Conservation (phyloP, 176 grass and related monocot species). For the Oryza rufipogon region DNA sequence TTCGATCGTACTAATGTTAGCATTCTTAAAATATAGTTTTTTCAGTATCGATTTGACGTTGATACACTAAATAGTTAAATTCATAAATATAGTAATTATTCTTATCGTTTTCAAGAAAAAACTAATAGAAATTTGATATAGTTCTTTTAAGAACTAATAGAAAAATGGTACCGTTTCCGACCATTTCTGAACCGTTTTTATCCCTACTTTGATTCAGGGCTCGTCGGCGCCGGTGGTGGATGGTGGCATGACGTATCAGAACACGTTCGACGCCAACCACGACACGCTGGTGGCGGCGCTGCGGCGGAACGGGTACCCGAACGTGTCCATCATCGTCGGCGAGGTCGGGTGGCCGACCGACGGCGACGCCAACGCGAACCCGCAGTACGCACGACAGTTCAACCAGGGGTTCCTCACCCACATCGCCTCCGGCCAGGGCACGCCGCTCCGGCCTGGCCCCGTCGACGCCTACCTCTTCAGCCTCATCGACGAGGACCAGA, state of each 20-base stretch:
- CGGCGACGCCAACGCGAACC: conserved; percentile 66
- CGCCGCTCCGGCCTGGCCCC: conserved; percentile 67
- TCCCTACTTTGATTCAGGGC: conserved; percentile 31
- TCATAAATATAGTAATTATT: no score
- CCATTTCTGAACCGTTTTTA: no score
- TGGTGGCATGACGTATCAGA: conserved; percentile 63
- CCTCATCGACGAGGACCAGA: conserved; percentile 82
- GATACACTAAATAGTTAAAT: no score
- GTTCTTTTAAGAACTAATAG: no score
- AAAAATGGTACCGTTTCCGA: no score
- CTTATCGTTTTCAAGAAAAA: no score
- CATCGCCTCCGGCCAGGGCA: conserved; percentile 56
- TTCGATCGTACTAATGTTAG: no score
- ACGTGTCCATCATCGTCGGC: conserved; percentile 68
- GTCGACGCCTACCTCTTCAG: conserved; percentile 84
- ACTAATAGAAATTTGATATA: no score
- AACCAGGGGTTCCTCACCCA: conserved; percentile 75
- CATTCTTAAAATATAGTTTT: no score
- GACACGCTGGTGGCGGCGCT: conserved; percentile 78
- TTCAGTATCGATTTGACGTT: no score
- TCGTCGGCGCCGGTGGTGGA: conserved; percentile 52
- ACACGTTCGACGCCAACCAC: conserved; percentile 87
- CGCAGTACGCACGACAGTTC: conserved; percentile 54
- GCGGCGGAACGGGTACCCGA: conserved; percentile 63
- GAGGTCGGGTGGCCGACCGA: conserved; percentile 93